Conservation (phyloP, 2,329 filamentous ascomycete species). For the Talaromyces sp. region DNA sequence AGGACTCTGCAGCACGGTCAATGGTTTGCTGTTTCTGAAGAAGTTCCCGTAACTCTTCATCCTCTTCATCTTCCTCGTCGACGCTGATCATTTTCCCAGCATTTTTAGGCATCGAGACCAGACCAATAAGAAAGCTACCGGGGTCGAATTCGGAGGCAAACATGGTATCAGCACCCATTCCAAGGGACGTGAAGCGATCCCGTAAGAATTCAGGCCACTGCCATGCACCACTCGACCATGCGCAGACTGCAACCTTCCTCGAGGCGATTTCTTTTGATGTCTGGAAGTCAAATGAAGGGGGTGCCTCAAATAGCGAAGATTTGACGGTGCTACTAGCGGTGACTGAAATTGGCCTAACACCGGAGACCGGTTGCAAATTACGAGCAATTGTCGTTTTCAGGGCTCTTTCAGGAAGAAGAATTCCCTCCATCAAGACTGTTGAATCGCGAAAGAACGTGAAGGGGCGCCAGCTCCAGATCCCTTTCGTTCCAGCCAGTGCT, state of each 20-base stretch:
- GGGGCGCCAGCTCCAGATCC: slow-evolving; percentile 30
- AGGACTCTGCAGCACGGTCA: slow-evolving; percentile 34
- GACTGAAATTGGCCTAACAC: slow-evolving; percentile 38
- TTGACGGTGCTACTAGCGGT: slow-evolving; percentile 32
- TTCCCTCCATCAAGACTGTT: slow-evolving; percentile 28
- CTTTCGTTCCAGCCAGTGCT: slow-evolving; percentile 29
- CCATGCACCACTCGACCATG: slow-evolving; percentile 43
- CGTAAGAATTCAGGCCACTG: slow-evolving; percentile 37
- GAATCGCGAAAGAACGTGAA: slow-evolving; percentile 39
- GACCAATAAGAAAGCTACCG: slow-evolving; percentile 39
- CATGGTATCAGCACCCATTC: slow-evolving; percentile 23
- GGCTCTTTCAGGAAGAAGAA: slow-evolving; percentile 35
- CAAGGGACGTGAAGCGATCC: slow-evolving; percentile 26
- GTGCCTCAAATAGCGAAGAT: slow-evolving; percentile 28
- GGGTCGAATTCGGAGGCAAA: slow-evolving; percentile 21
- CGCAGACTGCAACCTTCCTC: slow-evolving; percentile 34
- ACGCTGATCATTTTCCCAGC: slow-evolving; percentile 13
- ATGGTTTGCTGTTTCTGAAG: slow-evolving; percentile 21
- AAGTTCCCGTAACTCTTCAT: slow-evolving; percentile 11
- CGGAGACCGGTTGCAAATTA: slow-evolving; percentile 32
- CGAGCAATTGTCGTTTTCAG: slow-evolving; percentile 35
- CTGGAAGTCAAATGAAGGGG: slow-evolving; percentile 37
- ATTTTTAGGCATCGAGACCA: slow-evolving; percentile 32
- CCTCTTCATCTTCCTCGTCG: slow-evolving; percentile 26
- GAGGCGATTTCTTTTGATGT: slow-evolving; percentile 35